Base-by-base conservation (phyloP, 129 eudicot genomes). In the Artemisia argyi region DNA sequence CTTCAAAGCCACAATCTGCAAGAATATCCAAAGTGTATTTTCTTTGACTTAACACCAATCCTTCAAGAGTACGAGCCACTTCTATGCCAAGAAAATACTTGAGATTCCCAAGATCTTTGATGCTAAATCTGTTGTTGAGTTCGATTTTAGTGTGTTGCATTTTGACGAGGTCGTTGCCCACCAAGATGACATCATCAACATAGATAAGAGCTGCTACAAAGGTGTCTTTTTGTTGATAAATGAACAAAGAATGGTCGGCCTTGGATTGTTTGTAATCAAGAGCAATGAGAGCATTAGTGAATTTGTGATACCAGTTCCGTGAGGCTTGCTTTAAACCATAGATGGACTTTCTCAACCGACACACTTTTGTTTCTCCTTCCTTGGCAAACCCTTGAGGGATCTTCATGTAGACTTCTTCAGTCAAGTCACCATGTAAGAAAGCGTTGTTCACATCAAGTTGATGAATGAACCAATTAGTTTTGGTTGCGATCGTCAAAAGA, bases 181-280 rank as follows among this genome's bases (percentile, higher is more conserved):
- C 52, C 7, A 74, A 6, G 13, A 74, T 3, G 6, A 74, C 59
- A 4, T 74, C 72, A 74, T 65, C 58, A 13, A 53, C 65, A 65
- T 74, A 72, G 15, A 28, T 28, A 4, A 28, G 35, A 28, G 35
- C 35, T 4, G 35, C 35, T 28, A 28, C 35, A 28, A 28, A 20
- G 12, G 14, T 14, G 15, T 3, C 15, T 7, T 47, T 32, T 11
- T 18, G 32, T 0, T 10, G 16, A 7, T 42, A 5, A 3, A 65
- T 61, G 35, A 62, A 73, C 51, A 73, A 7, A 0, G 63, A 52
- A 11, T 73, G 66, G 52, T 73, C 63, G 5, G 55, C 28, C 17
- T 18, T 19, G 1, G 46, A 32, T 30, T 63, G 52, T n/a, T 17
- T 50, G 47, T 9, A 73, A 6, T 68, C 60, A 3, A 13, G 14